Conservation (phyloP, 331 rosid genomes). For the Acacia concinna region DNA sequence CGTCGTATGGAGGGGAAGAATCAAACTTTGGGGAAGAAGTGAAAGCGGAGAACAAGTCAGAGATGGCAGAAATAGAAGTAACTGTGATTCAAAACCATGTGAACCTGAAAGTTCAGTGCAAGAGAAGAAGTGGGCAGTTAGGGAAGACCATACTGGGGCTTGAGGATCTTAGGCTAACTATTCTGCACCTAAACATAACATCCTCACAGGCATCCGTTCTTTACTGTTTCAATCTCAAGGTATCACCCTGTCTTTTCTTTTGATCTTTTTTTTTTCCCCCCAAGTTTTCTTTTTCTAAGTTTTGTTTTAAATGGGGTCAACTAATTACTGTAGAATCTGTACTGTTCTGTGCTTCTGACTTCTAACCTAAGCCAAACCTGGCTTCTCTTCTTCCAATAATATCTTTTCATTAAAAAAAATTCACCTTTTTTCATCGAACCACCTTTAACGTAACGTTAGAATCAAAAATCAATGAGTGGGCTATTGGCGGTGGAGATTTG, state of each 20-base stretch:
- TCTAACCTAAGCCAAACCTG: slow-evolving; percentile 48
- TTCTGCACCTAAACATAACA: slow-evolving; percentile 87
- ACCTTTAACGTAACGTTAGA: neutral
- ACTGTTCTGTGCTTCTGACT: slow-evolving; percentile 44
- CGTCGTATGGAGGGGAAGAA: slow-evolving; percentile 37
- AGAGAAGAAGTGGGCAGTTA: slow-evolving; percentile 62
- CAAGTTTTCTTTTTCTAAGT: neutral
- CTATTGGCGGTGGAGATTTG: neutral
- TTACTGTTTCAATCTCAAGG: slow-evolving; percentile 97
- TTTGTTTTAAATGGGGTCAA: slow-evolving; percentile 43
- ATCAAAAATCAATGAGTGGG: neutral
- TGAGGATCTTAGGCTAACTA: slow-evolving; percentile 72
- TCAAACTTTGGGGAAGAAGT: slow-evolving; percentile 45
- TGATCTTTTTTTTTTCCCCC: neutral
- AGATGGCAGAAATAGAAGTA: slow-evolving; percentile 61
- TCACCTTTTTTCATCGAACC: neutral
- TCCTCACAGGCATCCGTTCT: slow-evolving; percentile 62
- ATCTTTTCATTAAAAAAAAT: neutral
- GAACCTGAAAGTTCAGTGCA: slow-evolving; percentile 76
- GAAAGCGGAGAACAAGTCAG: slow-evolving; percentile 74
- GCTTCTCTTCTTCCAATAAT: slow-evolving; percentile 35
- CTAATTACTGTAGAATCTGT: slow-evolving; percentile 41
- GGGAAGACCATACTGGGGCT: slow-evolving; percentile 72
- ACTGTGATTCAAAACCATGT: slow-evolving; percentile 92
- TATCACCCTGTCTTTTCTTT: slow-evolving; percentile 40